A percentile compares a stretch with the other conserved stretches of the same genome.
phyloP scores from a whole-genome alignment of 2,329 filamentous ascomycete genomes.

The Pseudogymnoascus sp. region DNA sequence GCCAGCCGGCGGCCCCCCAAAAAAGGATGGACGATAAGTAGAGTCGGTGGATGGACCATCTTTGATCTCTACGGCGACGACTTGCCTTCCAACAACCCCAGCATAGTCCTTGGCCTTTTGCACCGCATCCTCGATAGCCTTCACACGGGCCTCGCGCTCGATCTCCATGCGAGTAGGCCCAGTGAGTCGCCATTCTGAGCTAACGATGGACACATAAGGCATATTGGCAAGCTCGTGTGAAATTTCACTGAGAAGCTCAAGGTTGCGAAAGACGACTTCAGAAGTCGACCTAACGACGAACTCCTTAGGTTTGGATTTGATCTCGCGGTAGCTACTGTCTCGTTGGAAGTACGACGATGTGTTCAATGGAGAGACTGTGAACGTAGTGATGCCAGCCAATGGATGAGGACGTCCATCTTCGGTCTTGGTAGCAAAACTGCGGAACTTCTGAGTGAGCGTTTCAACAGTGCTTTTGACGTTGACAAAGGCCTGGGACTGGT shows the following conservation, averaged over 20 bases:
- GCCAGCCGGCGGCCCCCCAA: background rate
- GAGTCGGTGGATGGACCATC: slow-evolving; percentile 16
- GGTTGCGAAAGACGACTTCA: slow-evolving; percentile 21
- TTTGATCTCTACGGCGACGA: slow-evolving; percentile 20
- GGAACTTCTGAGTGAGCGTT: slow-evolving; percentile 16
- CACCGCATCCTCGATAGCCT: slow-evolving; percentile 22
- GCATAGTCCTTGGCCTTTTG: slow-evolving; percentile 23
- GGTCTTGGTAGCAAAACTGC: slow-evolving; percentile 18
- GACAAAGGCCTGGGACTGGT: background rate
- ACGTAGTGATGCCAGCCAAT: slow-evolving; percentile 21
- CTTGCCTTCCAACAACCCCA: slow-evolving; percentile 17
- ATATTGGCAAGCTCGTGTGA: slow-evolving; percentile 19
- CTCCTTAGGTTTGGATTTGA: slow-evolving; percentile 10
- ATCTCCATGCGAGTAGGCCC: slow-evolving; percentile 16
- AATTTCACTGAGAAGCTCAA: slow-evolving; percentile 17
- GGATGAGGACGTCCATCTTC: slow-evolving; percentile 20
- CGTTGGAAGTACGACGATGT: slow-evolving; percentile 10
- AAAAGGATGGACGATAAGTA: background rate
- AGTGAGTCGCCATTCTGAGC: slow-evolving; percentile 22
- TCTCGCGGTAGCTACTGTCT: background rate
- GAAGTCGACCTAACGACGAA: slow-evolving; percentile 15
- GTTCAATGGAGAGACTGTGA: slow-evolving; percentile 18
- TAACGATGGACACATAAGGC: slow-evolving; percentile 18
- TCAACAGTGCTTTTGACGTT: slow-evolving; percentile 16
- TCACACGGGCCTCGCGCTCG: slow-evolving; percentile 20